Percentiles rank a stretch among this genome's conserved stretches.
Evolutionary conservation across 164 flowering plant genomes (phyloP).

Genomic region (Macadamia integrifolia): DNA sequence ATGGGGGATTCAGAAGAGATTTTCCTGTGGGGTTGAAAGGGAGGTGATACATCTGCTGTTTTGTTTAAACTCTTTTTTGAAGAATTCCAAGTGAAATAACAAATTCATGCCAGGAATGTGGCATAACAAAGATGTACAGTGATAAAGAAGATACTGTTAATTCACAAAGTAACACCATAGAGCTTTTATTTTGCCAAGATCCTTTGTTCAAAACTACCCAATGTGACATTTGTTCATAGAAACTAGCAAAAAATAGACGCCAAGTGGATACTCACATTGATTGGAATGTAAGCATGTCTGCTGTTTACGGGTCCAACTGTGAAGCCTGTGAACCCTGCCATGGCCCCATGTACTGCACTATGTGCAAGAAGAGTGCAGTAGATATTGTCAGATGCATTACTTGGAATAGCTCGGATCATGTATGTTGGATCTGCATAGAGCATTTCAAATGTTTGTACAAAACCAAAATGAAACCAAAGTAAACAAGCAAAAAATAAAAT

Average conservation of each 20-base stretch:
- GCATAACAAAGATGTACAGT: neutral
- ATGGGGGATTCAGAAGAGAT: too few species aligned
- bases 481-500: neutral
- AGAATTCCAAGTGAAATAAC: neutral
- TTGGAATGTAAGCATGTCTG: constrained; percentile 24
- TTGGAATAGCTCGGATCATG: constrained; percentile 73
- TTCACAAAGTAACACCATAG: neutral
- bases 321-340: constrained; percentile 71
- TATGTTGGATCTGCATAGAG: constrained; percentile 61
- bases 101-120: neutral
- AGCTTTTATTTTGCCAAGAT: neutral
- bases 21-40: too few species aligned
- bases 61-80: too few species aligned
- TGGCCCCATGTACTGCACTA: constrained; percentile 66
- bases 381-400: constrained; percentile 69
- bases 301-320: constrained; percentile 33
- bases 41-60: too few species aligned
- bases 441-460: neutral
- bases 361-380: constrained; percentile 76
- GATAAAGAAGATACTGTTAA: neutral
- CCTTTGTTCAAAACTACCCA: neutral
- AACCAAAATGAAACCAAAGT: neutral
- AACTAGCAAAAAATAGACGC: neutral
- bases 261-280: constrained; percentile 6
- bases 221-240: neutral